These are phyloP conservation scores for Scheffersomyces coipomensis DNA, from an alignment of 805 yeast species.

Conservation along the genomic window DNA sequence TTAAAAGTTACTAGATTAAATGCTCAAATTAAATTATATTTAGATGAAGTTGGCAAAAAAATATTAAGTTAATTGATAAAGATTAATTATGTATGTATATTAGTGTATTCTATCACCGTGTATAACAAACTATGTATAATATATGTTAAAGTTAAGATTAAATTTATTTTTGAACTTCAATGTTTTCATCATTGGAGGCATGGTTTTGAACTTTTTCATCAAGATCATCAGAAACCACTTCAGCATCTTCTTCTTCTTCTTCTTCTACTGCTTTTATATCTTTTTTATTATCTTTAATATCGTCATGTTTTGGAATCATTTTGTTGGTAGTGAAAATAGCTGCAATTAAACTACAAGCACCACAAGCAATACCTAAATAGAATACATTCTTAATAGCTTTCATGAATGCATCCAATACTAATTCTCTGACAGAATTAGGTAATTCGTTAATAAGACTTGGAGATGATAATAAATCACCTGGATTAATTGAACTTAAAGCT, in stretches of 20 bases:
- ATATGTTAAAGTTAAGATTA: constrained; percentile 4
- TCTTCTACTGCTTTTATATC: constrained; percentile 4
- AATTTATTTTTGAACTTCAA: background rate
- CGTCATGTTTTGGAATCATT: constrained; percentile 36
- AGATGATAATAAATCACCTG: constrained; percentile 16
- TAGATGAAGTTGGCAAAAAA: constrained; percentile 48
- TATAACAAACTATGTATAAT: background rate
- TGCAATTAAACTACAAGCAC: constrained; percentile 27
- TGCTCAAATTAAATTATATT: constrained; percentile 53
- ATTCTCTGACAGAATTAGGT: constrained; percentile 17
- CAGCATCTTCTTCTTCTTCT: constrained; percentile 1
- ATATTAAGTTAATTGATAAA: constrained; percentile 4
- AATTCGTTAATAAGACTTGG: constrained; percentile 26
- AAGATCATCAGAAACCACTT: background rate
- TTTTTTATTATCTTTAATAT: constrained; percentile 13
- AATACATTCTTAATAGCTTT: constrained; percentile 37
- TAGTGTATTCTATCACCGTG: too few species aligned
- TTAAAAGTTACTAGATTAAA: constrained; percentile 54
- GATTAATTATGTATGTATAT: constrained; percentile 3
- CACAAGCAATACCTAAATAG: constrained; percentile 37
- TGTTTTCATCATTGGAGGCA: background rate
- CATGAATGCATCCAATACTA: constrained; percentile 33
- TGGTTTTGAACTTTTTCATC: background rate
- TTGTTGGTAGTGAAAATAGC: constrained; percentile 39
- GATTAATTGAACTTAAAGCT: constrained; percentile 11